These are phyloP conservation scores for Wickerhamiella azymoides DNA, from an alignment of 805 yeast genomes.

Conservation along the genomic window DNA sequence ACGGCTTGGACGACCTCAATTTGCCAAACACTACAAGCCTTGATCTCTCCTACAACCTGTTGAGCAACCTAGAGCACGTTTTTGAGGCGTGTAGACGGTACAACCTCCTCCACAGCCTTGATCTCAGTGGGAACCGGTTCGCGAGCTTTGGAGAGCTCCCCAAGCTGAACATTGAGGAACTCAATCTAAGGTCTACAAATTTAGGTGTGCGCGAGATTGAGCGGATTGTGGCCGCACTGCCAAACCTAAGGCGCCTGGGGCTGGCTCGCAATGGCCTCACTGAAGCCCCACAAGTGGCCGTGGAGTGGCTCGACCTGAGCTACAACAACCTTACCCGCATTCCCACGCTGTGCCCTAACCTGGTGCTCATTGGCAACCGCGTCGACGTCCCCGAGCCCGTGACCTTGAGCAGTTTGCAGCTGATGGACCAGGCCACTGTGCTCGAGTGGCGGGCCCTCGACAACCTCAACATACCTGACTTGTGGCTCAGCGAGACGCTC, in stretches of 20 bases:
- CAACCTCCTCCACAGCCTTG: constrained; percentile 21
- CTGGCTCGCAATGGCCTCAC: constrained; percentile 28
- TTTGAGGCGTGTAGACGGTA: constrained; percentile 25
- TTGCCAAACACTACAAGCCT: constrained; percentile 23
- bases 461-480: constrained; percentile 23
- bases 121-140: constrained; percentile 33
- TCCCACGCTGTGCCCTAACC: not conserved
- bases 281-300: constrained; percentile 19
- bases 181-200: constrained; percentile 29
- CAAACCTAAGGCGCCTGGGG: constrained; percentile 10
- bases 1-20: not conserved
- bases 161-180: constrained; percentile 13
- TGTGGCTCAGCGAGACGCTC: constrained; percentile 32
- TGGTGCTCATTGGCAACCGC: not conserved
- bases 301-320: constrained; percentile 25
- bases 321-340: constrained; percentile 25
- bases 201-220: not conserved
- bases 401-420: not conserved
- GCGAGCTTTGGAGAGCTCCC: constrained; percentile 14
- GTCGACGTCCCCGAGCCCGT: not conserved
- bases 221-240: constrained; percentile 7
- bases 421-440: constrained; percentile 1
- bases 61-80: constrained; percentile 31
- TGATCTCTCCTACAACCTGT: constrained; percentile 48
- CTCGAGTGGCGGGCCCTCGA: constrained; percentile 38